Evolutionary conservation across 1,284 basidiomycete species (phyloP), one percentile per base, ranked within the genome.

Genomic region (Moesziomyces sp.): DNA sequence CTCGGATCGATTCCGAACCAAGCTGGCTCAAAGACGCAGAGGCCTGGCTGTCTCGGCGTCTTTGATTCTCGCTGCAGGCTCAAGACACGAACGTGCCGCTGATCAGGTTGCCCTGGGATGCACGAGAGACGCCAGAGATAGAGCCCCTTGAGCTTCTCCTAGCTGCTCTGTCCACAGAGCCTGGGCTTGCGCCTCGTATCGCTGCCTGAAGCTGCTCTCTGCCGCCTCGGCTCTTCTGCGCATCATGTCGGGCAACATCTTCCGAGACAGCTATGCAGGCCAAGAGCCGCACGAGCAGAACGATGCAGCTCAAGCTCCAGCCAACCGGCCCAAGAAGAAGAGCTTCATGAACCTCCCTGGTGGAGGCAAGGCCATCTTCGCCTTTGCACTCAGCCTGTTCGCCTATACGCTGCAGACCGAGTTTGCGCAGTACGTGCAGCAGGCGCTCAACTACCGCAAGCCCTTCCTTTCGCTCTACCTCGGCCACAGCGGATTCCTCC

Each of bases 401-500:
- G 75, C 83, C 16, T 84, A 81, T 40, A 84, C 83, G 0, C 46
- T 77, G 2, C 83, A 84, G 59, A 84, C 83, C 26, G 83, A 84
- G 55, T 77, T 74, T 18, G 82, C 81, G 4, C 82, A 83, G 55
- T 79, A 82, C 42, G 80, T 84, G 9, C 83, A 84, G 52, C 70
- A 79, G 19, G 59, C 59, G 14, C 63, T 82, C 33, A 74, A 72
- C 49, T 84, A 82, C 51, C 60, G 74, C 35, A 84, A 83, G 52
- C 83, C 83, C 9, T 74, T 83, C 33, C 59, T 81, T 11, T 73
- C 75, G 46, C 70, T 78, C 56, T 83, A 78, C 50, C 58, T 84
- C 5, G 82, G 82, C 16, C 83, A 84, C 46, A 78, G 74, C 50
- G 67, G 68, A 38, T 84, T 84, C 48, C 19, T 73, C 2, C 46